These are phyloP conservation scores for Cenchrus fungigraminus DNA, from an alignment of 176 grass and related monocot species.

Conservation along the genomic window DNA sequence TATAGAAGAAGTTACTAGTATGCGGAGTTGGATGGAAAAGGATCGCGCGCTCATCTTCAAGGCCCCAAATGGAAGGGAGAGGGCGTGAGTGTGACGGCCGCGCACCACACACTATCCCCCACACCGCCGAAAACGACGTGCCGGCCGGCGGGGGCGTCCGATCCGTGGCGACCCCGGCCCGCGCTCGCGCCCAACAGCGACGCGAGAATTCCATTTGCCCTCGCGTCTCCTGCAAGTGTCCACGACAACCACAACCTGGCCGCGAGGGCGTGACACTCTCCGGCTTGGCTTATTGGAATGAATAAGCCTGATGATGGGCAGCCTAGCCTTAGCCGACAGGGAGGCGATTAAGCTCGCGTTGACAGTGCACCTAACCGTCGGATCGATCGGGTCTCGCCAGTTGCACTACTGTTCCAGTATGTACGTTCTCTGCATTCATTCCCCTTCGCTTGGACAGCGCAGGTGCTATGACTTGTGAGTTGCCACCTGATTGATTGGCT, in stretches of 20 bases:
- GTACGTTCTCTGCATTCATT: neutral
- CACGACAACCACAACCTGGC: too few relatives aligned
- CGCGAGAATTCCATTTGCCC: too few relatives aligned
- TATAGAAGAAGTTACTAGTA: too few relatives aligned
- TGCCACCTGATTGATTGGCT: neutral
- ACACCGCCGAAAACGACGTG: slow-evolving; percentile 10
- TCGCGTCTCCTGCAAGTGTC: too few relatives aligned
- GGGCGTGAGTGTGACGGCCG: neutral
- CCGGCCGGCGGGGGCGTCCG: neutral
- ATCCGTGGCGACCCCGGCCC: neutral
- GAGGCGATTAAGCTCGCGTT: neutral
- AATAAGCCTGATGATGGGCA: neutral
- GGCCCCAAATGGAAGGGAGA: slow-evolving; percentile 6
- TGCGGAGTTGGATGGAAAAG: neutral
- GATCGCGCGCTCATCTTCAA: neutral
- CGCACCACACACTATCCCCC: neutral
- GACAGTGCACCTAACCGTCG: neutral
- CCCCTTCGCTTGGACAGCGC: neutral
- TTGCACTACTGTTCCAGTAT: neutral
- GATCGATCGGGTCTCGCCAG: neutral
- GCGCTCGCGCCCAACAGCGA: neutral
- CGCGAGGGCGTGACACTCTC: too few relatives aligned
- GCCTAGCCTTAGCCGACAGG: neutral
- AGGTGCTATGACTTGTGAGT: neutral
- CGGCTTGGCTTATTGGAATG: too few relatives aligned